Evolutionary conservation across 2,329 filamentous ascomycete species (phyloP).

Genomic region (Myriangium duriaei): DNA sequence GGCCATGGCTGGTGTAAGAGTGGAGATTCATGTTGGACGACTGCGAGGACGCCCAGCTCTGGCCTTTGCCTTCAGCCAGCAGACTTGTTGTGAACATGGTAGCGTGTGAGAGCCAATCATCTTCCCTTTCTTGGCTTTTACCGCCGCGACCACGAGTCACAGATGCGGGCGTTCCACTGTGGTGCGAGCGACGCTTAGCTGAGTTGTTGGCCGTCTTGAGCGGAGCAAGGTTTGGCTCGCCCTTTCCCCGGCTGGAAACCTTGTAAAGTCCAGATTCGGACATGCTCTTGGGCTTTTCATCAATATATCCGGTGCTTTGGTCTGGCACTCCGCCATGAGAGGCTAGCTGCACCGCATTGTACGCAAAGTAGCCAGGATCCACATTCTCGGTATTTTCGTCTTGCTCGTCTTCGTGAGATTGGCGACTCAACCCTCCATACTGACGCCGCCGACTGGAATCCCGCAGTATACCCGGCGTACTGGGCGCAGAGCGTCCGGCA

Average conservation of each 20-base stretch:
- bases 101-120: slow-evolving; percentile 49
- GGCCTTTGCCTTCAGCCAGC: slow-evolving; percentile 48
- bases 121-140: slow-evolving; percentile 20
- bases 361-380: slow-evolving; percentile 9
- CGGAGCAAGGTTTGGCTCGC: not conserved
- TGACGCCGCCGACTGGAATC: slow-evolving; percentile 26
- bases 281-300: slow-evolving; percentile 35
- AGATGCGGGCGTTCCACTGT: not conserved
- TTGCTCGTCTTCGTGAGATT: slow-evolving; percentile 18
- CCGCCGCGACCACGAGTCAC: slow-evolving; percentile 17
- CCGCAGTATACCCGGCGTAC: slow-evolving; percentile 36
- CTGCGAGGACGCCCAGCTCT: slow-evolving; percentile 46
- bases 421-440: slow-evolving; percentile 21
- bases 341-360: slow-evolving; percentile 8
- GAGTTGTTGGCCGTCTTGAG: slow-evolving; percentile 5
- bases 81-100: slow-evolving; percentile 44
- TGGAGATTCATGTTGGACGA: slow-evolving; percentile 36
- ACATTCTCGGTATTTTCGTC: slow-evolving; percentile 6
- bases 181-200: not conserved
- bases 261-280: slow-evolving; percentile 24
- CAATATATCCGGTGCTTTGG: slow-evolving; percentile 4
- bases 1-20: not conserved
- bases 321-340: slow-evolving; percentile 4
- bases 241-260: slow-evolving; percentile 6
- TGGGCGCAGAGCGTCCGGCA: slow-evolving; percentile 35